Conservation (phyloP, 2,329 filamentous ascomycete species). For the Myriosclerotinia duriaeana region DNA sequence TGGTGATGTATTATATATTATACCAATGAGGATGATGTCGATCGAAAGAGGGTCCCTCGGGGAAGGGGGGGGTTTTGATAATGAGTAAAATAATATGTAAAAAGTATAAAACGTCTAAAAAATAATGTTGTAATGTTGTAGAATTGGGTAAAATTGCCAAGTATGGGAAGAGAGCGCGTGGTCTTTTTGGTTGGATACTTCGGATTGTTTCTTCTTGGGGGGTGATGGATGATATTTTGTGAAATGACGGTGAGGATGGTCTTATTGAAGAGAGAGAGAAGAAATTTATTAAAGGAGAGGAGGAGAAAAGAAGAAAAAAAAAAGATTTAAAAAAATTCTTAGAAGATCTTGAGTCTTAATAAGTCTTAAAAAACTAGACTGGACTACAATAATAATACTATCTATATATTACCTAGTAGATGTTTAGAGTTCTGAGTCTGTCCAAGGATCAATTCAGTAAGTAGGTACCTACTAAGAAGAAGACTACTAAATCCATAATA, state of each 20-base stretch:
- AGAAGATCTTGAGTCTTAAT: background rate
- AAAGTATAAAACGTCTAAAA: too few species aligned
- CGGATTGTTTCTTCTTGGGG: background rate
- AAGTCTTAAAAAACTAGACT: background rate
- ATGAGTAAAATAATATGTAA: background rate
- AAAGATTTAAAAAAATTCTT: background rate
- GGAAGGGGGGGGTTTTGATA: background rate
- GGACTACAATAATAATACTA: too few species aligned
- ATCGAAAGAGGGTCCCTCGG: background rate
- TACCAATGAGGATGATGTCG: background rate
- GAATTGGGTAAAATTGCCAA: conserved; percentile 11
- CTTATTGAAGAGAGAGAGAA: background rate
- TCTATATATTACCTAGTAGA: too few species aligned
- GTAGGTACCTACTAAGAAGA: too few species aligned
- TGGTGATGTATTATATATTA: too few species aligned
- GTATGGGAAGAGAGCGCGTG: conserved; percentile 15
- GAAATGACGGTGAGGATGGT: conserved; percentile 18
- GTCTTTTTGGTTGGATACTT: background rate
- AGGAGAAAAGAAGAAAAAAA: too few species aligned
- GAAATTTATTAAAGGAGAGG: background rate
- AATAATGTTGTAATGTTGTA: too few species aligned
- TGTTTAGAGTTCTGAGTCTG: too few species aligned
- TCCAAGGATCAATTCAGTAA: too few species aligned
- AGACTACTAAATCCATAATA: too few species aligned
- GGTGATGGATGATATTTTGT: background rate